A percentile compares a stretch with the other conserved stretches of the same genome.
These are phyloP conservation scores for Misopates orontium DNA, from an alignment of 257 asterid genomes.

Conservation along the genomic window DNA sequence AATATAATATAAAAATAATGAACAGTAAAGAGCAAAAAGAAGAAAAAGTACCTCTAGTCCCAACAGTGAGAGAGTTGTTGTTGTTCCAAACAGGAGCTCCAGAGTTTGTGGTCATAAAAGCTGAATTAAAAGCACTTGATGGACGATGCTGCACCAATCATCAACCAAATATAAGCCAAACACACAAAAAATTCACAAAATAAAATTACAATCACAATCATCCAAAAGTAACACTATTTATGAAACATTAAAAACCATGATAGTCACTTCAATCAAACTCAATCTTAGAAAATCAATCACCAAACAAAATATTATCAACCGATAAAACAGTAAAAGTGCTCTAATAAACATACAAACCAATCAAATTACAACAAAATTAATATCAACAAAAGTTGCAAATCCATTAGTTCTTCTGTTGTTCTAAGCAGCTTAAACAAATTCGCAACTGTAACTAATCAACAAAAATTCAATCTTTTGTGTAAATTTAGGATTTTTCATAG, in stretches of 20 bases:
- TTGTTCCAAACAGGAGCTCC: conserved; percentile 96
- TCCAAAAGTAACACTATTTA: too few relatives aligned
- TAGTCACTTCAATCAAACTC: background rate
- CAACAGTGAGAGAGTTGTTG: conserved; percentile 79
- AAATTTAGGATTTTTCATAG: too few relatives aligned
- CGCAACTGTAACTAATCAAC: too few relatives aligned
- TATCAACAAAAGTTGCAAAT: too few relatives aligned
- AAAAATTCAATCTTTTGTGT: too few relatives aligned
- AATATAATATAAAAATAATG: background rate
- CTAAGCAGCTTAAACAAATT: too few relatives aligned
- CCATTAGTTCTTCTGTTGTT: too few relatives aligned
- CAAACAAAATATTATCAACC: too few relatives aligned
- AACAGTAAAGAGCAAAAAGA: background rate
- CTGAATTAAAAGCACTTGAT: conserved; percentile 76
- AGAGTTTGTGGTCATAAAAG: conserved; percentile 78
- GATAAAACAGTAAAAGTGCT: background rate
- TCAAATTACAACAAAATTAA: too few relatives aligned
- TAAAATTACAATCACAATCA: background rate
- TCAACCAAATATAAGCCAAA: conserved; percentile 13
- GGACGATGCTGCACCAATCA: conserved; percentile 74
- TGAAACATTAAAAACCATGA: too few relatives aligned
- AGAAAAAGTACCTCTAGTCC: conserved; percentile 60
- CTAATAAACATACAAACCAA: too few relatives aligned
- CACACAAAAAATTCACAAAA: background rate
- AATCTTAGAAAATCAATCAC: background rate